Base-by-base conservation (phyloP, 129 eudicot genomes). In the Centrapalus pauciflorus region DNA sequence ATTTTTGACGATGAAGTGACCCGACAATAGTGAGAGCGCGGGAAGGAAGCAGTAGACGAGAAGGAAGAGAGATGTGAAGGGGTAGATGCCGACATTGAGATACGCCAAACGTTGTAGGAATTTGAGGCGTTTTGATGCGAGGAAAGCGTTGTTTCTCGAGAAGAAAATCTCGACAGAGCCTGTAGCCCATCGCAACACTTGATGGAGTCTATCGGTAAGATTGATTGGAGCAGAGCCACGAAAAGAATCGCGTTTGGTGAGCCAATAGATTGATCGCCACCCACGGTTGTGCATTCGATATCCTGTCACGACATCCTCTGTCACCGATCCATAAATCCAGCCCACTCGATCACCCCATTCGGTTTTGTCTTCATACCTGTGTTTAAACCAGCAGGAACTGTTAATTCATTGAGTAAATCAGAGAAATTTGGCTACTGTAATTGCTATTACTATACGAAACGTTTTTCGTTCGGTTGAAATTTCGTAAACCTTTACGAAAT, bases 221-320 rank as follows among this genome's bases (percentile, higher is more conserved):
- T 77, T 77, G 48, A 77, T 70, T 0, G 82, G 82, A 13, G 82
- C 82, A 0, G 82, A 63, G 1, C 82, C 82, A 9, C 82, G 82
- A 27, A 77, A 77, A 23, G 82, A 77, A 11, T 77, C 77, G 11
- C 82, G 77, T 66, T 70, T 77, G 0, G 82, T 71, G 6, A 77
- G 73, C 17, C 82, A 77, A 16, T 77, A 77, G 21, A 77, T 72
- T 1, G 82, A 77, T 3, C 77, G 61, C 82, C 82, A 77, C 50
- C 82, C 82, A 3, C 82, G 73, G 77, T 77, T 77, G 51, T 77
- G 82, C 82, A 71, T 77, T 37, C 82, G 63, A 9, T 77, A 77
- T 3, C 82, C 82, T 0, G 77, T 77, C 14, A 77, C 77, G 49
- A 77, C 82, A 25, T 77, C 82, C 57, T 77, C 81, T 13, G 79